Conservation (phyloP, 495 filamentous ascomycete genomes). For the Trichoderma asperelloides region DNA sequence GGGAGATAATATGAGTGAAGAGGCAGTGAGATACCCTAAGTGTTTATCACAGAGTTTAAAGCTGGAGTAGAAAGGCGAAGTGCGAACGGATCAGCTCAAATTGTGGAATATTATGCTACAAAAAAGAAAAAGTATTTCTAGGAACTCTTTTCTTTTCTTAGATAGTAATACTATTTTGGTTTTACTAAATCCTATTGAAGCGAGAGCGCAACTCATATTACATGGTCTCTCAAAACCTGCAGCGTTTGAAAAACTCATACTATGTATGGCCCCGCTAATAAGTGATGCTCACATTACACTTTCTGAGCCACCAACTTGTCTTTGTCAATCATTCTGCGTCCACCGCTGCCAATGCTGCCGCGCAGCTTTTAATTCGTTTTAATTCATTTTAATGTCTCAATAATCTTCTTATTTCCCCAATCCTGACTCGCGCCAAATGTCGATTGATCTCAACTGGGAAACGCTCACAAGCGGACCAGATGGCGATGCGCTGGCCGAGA, state of each 20-base stretch:
- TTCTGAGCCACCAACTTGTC: too few relatives aligned
- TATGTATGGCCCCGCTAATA: neutral
- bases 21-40: neutral
- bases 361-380: neutral
- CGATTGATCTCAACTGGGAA: conserved; percentile 94
- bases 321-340: neutral
- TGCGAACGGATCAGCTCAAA: neutral
- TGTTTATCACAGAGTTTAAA: neutral
- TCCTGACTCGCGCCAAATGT: conserved; percentile 48
- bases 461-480: conserved; percentile 83
- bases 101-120: neutral
- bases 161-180: neutral
- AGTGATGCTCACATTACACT: neutral
- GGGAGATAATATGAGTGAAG: neutral
- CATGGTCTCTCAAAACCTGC: neutral
- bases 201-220: neutral
- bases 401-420: neutral
- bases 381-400: neutral
- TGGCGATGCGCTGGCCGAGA: conserved; percentile 69
- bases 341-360: neutral
- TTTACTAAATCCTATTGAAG: neutral
- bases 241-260: too few relatives aligned
- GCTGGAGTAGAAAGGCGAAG: neutral
- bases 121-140: neutral
- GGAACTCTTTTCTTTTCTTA: neutral